Base-by-base conservation (phyloP, 805 yeast genomes). In the Ogataea dorogensis region DNA sequence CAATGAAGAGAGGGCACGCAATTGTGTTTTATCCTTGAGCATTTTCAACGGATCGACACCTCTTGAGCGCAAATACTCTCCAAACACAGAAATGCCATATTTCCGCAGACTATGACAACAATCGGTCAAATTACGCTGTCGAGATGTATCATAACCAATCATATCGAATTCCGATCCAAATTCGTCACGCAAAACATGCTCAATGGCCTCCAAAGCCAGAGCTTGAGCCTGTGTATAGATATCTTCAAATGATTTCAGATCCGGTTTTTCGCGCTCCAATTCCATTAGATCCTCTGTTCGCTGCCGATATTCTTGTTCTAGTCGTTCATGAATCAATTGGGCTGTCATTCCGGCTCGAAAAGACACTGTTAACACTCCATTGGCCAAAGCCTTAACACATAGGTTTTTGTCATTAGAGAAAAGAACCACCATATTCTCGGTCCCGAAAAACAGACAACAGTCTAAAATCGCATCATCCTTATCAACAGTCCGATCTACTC, bases 401-500 rank as follows among this genome's bases (percentile, higher is more conserved):
- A 89, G 65, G 54, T 88, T 89, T 48, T 79, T 82, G 56, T 89
- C 97, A 54, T 89, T 85, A 0, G 96, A 81, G 41, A 88, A 51
- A 17, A 86, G 56, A 2, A 88, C 70, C 6, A 81, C 82, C 41
- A 76, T 51, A 20, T 56, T 49, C 1, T 35, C 58, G 9, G 63
- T 58, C 42, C 72, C 68, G 39, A 81, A 78, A 53, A 72, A 87
- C 17, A 82, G 51, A 49, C 94, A 83, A 55, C 96, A 87, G 56
- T 89, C 96, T 26, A 88, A 60, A 43, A 89, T 88, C 0, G 95
- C 72, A 51, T 88, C 95, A 58, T 89, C 97, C 40, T 84, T 80
- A 0, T 35, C 35, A 1, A 77, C 56, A 2, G 50, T 34, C 7
- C 54, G 52, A 38, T 79, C 77, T 1, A 81, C 29, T 17, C 64